Base-by-base conservation (phyloP, 768 basidiomycete genomes). In the Lenzites betulinus region DNA sequence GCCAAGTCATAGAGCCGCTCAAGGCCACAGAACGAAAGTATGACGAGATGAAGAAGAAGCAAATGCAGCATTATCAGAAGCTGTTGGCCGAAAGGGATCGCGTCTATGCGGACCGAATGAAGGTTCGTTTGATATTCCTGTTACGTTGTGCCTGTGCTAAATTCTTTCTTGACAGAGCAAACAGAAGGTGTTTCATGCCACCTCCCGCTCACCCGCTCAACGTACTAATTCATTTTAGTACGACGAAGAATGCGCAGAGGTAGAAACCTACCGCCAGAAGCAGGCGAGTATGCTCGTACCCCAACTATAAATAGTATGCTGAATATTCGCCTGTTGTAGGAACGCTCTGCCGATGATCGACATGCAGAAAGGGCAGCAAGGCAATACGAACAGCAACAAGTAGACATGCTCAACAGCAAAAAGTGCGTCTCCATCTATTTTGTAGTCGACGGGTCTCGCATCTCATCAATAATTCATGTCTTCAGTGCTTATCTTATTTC, bases 371-470 rank as follows among this genome's bases (percentile, higher is more conserved):
- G 90, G 35, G 83, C 81, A 3, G 86, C 85, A 20, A 86, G 82
- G 70, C 90, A 92, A 66, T 83, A 83, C 44, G 90, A 92, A 63
- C 86, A 90, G 65, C 90, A 92, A 66, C 82, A 81, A 54, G 78
- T 79, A 35, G 88, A 92, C 41, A 93, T 93, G 92, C 72, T 85
- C 43, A 89, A 87, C 65, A 82, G 84, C 73, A 93, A 93, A 78
- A 93, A 93, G 92, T 92, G 60, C 33, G 76, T 59, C 39, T 35
- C 23, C 16, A 22, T 39, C n/a, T 47, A 35, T 56, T 36, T 50
- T n/a, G 22, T 55, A 16, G 41, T 33, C 30, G 11, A 33, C 30
- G n/a, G n/a, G n/a, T n/a, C n/a, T n/a, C n/a, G n/a, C 11, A 33
- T 33, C 30, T 5, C 11, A 11, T 33, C 30, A 33, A n/a, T 23